These are phyloP conservation scores for Ehretia macrophylla DNA, from an alignment of 257 asterid species.

Conservation along the genomic window DNA sequence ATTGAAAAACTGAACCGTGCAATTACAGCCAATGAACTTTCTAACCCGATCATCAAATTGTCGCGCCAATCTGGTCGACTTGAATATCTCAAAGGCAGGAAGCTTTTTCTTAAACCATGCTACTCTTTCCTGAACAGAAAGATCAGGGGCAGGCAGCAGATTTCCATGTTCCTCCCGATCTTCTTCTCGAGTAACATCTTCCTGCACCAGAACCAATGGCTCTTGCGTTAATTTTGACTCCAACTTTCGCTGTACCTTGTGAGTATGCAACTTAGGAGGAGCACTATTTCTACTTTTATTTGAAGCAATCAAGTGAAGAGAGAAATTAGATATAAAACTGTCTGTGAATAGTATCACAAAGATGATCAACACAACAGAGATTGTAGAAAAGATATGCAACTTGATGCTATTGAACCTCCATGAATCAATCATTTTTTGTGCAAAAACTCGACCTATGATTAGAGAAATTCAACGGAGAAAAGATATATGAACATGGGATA, in stretches of 20 bases:
- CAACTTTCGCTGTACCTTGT: no score
- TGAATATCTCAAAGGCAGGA: slow-evolving; percentile 8
- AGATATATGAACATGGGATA: background rate
- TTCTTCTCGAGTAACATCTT: background rate
- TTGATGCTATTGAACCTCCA: background rate
- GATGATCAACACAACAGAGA: slow-evolving; percentile 2
- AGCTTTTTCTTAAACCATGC: slow-evolving; percentile 16
- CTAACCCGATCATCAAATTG: slow-evolving; percentile 15
- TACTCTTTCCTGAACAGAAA: slow-evolving; percentile 12
- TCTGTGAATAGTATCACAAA: slow-evolving; percentile 6
- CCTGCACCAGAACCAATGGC: slow-evolving; percentile 1
- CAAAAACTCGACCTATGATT: no score
- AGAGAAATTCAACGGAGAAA: background rate
- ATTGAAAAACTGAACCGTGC: slow-evolving; percentile 24
- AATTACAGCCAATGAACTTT: background rate
- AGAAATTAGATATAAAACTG: slow-evolving; percentile 1
- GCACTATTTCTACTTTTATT: background rate
- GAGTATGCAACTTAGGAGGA: background rate
- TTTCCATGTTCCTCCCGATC: background rate
- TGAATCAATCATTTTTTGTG: background rate
- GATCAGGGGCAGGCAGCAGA: slow-evolving; percentile 9
- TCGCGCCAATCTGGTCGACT: slow-evolving; percentile 5
- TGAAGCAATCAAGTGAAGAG: background rate
- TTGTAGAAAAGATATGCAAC: slow-evolving; percentile 7
- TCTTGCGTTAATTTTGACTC: background rate